These are phyloP conservation scores for Neoboletus brunneissimus DNA, from an alignment of 768 basidiomycete genomes.

Conservation along the genomic window DNA sequence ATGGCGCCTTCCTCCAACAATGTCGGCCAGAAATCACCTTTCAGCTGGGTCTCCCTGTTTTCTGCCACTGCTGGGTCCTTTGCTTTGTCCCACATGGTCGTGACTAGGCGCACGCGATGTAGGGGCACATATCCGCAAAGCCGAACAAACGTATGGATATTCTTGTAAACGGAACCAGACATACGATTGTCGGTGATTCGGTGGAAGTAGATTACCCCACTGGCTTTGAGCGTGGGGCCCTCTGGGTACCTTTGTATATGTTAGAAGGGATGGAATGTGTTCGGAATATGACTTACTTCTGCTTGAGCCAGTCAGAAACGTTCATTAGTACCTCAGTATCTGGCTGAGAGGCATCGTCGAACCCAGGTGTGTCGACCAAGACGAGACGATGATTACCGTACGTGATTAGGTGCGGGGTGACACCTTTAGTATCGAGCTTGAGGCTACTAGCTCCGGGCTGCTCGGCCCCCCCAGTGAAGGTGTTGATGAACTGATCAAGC, in stretches of 20 bases:
- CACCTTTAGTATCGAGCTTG: constrained; percentile 3
- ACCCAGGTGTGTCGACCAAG: constrained; percentile 19
- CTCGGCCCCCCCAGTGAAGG: constrained; percentile 1
- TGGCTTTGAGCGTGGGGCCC: constrained; percentile 7
- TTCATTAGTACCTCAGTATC: constrained; percentile 3
- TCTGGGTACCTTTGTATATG: constrained; percentile 4
- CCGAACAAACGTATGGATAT: constrained; percentile 24
- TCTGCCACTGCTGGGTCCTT: constrained; percentile 10
- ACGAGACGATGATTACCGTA: neutral
- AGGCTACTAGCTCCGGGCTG: neutral
- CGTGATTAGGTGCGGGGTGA: constrained; percentile 1
- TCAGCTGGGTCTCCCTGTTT: constrained; percentile 26
- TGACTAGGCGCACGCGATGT: constrained; percentile 20
- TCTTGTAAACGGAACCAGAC: too few species aligned
- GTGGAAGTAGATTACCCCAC: constrained; percentile 35
- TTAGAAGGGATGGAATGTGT: neutral
- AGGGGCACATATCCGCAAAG: constrained; percentile 31
- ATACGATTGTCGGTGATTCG: constrained; percentile 30
- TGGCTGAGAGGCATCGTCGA: constrained; percentile 14
- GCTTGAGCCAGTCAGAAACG: constrained; percentile 15
- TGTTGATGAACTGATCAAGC: constrained; percentile 10
- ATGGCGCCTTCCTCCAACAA: neutral
- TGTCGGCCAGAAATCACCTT: constrained; percentile 19
- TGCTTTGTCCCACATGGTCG: constrained; percentile 36
- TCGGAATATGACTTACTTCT: constrained; percentile 7